A percentile compares a stretch with the other conserved stretches of the same genome.
phyloP scores from a whole-genome alignment of 2,329 filamentous ascomycete species.

The Claviceps africana region DNA sequence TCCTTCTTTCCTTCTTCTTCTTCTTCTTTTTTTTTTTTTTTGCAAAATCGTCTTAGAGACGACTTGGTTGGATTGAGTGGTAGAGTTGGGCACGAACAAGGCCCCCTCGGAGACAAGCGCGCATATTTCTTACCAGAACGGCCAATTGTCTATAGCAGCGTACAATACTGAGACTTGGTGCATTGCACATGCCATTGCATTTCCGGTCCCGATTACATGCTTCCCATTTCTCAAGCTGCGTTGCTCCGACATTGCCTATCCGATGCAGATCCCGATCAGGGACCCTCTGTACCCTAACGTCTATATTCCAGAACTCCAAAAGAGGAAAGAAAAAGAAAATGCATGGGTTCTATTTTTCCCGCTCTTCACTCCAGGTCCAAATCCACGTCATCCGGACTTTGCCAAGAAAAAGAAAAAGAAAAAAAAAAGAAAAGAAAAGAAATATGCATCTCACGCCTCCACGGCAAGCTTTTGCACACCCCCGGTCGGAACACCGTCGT shows the following conservation, averaged over 20 bases:
- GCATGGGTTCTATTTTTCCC: not conserved
- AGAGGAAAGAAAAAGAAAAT: not conserved
- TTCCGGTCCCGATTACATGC: not conserved
- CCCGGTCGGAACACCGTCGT: conserved; percentile 42
- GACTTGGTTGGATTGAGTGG: not conserved
- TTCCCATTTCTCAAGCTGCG: not conserved
- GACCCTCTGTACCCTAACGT: not conserved
- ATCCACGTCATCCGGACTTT: not conserved
- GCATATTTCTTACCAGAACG: not conserved
- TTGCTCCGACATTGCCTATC: not conserved
- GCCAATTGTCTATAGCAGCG: not conserved
- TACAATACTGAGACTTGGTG: not conserved
- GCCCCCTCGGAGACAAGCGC: too few relatives aligned
- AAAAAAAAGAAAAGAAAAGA: too few relatives aligned
- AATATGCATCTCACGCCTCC: conserved; percentile 27
- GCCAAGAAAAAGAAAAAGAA: too few relatives aligned
- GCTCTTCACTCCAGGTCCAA: not conserved
- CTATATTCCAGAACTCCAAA: not conserved
- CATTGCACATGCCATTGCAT: not conserved
- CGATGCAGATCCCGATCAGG: not conserved
- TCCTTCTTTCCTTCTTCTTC: too few relatives aligned
- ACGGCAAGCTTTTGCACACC: conserved; percentile 61
- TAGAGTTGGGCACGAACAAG: not conserved
- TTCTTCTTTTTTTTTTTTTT: conserved; percentile 6
- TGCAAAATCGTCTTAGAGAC: not conserved